These are phyloP conservation scores for Dipodascus geniculatus DNA, from an alignment of 805 yeast species.

Conservation along the genomic window DNA sequence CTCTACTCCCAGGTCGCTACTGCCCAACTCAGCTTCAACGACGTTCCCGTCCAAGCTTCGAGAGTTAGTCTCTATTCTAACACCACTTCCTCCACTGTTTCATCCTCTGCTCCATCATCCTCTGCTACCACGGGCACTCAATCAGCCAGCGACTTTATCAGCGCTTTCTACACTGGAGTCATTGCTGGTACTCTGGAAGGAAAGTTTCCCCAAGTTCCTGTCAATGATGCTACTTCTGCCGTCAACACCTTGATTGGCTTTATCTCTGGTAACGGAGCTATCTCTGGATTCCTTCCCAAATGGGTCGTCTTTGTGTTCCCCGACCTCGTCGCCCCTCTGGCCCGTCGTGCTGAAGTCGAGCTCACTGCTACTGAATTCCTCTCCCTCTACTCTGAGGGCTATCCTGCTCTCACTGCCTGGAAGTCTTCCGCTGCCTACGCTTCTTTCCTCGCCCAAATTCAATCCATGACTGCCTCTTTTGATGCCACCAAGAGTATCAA, in stretches of 20 bases:
- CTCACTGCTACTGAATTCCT: background rate
- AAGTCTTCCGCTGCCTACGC: background rate
- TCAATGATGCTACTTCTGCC: background rate
- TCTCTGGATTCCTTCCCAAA: background rate
- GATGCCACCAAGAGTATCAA: background rate
- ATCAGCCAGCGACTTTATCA: background rate
- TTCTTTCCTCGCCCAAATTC: background rate
- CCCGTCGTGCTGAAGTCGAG: background rate
- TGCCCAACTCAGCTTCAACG: background rate
- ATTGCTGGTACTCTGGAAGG: background rate
- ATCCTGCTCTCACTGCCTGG: background rate
- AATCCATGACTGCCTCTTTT: background rate
- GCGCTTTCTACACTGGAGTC: background rate
- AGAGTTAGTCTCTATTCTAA: background rate
- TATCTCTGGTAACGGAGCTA: background rate
- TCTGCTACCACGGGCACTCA: background rate
- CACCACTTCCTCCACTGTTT: background rate
- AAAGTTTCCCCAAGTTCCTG: background rate
- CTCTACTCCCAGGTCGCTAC: conserved; percentile 1
- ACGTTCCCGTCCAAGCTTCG: background rate
- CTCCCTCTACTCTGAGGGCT: background rate
- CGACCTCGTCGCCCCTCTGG: background rate
- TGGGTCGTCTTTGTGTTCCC: background rate
- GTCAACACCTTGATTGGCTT: background rate
- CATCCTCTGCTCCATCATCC: background rate